Evolutionary conservation across 2,329 filamentous ascomycete species (phyloP).

Genomic region (Penicillium aurantiogriseum): DNA sequence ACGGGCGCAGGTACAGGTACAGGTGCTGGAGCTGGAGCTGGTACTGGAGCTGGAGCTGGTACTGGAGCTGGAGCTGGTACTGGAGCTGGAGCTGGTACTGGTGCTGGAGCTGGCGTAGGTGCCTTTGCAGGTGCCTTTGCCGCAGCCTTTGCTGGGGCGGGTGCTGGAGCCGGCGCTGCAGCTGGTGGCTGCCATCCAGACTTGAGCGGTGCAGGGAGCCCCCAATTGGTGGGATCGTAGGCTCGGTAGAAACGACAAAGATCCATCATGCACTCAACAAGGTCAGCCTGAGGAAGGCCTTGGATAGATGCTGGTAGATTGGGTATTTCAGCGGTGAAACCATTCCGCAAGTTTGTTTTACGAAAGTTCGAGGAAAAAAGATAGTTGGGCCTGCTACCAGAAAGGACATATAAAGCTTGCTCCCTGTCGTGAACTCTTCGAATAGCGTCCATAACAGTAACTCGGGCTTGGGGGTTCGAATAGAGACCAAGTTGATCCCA

Average conservation of each 20-base stretch:
- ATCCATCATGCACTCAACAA: neutral
- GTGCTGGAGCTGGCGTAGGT: too few relatives aligned
- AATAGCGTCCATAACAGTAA: neutral
- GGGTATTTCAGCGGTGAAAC: neutral
- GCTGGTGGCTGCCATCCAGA: neutral
- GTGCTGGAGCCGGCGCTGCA: too few relatives aligned
- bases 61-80: neutral
- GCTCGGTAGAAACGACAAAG: neutral
- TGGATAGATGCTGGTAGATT: neutral
- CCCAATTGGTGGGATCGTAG: neutral
- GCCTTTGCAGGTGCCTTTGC: neutral
- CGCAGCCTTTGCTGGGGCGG: neutral
- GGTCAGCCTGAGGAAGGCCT: neutral
- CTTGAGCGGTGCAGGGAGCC: neutral
- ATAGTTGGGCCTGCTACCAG: fast-evolving
- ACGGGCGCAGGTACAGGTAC: too few relatives aligned
- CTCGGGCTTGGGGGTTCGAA: neutral
- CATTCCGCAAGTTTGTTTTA: neutral
- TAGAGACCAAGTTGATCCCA: neutral
- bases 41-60: neutral
- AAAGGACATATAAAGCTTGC: fast-evolving
- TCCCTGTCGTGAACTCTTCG: neutral
- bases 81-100: too few relatives aligned
- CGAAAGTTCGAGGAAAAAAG: neutral
- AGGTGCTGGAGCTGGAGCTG: too few relatives aligned